Conservation (phyloP, 768 basidiomycete species). For the Gyrodon lividus region DNA sequence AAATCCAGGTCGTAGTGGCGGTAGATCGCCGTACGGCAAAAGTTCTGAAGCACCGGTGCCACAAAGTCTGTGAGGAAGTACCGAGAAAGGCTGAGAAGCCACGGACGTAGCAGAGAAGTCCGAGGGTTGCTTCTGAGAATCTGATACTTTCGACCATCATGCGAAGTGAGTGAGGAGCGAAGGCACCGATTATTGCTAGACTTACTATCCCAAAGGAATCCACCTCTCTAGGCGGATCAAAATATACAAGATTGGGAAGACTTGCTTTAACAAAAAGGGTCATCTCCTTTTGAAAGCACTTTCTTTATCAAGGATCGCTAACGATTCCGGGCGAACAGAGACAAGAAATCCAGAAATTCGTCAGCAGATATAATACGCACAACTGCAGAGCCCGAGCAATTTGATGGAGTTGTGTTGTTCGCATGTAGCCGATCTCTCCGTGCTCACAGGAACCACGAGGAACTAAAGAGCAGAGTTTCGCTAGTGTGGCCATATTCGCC, state of each 20-base stretch:
- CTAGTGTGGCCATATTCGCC: neutral
- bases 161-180: conserved; percentile 16
- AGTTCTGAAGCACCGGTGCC: conserved; percentile 21
- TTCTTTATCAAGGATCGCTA: conserved; percentile 15
- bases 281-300: conserved; percentile 11
- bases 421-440: conserved; percentile 7
- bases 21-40: conserved; percentile 24
- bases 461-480: too few species aligned
- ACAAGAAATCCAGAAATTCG: neutral
- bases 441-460: neutral
- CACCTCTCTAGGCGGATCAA: conserved; percentile 19
- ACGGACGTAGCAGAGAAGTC: conserved; percentile 36
- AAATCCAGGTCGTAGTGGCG: conserved; percentile 13
- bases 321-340: conserved; percentile 2
- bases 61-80: conserved; percentile 26
- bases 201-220: conserved; percentile 15
- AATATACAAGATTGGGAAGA: conserved; percentile 11
- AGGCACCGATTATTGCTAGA: conserved; percentile 8
- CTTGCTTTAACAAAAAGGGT: conserved; percentile 21
- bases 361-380: conserved; percentile 5
- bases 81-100: conserved; percentile 26
- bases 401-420: neutral
- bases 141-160: conserved; percentile 25
- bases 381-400: neutral
- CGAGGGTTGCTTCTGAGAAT: conserved; percentile 33